Conservation (phyloP, 768 basidiomycete genomes). For the Mycena venus region DNA sequence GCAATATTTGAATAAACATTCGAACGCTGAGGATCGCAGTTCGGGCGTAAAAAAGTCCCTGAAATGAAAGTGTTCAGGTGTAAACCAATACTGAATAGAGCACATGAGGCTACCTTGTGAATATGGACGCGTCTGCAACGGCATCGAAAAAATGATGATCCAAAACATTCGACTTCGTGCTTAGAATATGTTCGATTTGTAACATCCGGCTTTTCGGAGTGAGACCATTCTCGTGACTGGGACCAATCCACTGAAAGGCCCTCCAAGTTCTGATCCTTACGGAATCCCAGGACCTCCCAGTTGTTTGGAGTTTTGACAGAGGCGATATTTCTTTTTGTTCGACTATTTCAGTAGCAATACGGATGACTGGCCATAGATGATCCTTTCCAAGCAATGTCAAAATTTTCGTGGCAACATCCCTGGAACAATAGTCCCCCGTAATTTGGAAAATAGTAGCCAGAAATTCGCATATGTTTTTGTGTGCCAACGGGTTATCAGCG, state of each 20-base stretch:
- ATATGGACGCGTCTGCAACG: conserved; percentile 9
- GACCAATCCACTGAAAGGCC: too few relatives aligned
- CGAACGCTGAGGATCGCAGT: background rate
- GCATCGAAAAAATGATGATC: background rate
- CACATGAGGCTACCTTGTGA: background rate
- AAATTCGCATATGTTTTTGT: background rate
- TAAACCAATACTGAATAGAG: background rate
- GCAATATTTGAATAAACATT: background rate
- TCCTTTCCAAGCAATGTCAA: too few relatives aligned
- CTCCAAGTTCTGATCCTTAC: background rate
- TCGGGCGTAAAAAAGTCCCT: background rate
- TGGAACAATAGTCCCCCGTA: background rate
- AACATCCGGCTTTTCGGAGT: background rate
- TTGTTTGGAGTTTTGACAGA: background rate
- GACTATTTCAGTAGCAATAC: background rate
- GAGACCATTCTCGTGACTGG: too few relatives aligned
- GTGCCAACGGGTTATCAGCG: background rate
- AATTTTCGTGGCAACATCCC: background rate
- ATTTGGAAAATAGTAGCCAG: background rate
- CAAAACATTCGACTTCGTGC: background rate
- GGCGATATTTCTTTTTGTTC: background rate
- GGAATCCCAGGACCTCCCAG: background rate
- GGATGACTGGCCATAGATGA: background rate
- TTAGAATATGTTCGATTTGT: background rate
- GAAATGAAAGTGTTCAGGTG: background rate